Base-by-base conservation (phyloP, 345 rosid species). In the Camelina hispida region DNA sequence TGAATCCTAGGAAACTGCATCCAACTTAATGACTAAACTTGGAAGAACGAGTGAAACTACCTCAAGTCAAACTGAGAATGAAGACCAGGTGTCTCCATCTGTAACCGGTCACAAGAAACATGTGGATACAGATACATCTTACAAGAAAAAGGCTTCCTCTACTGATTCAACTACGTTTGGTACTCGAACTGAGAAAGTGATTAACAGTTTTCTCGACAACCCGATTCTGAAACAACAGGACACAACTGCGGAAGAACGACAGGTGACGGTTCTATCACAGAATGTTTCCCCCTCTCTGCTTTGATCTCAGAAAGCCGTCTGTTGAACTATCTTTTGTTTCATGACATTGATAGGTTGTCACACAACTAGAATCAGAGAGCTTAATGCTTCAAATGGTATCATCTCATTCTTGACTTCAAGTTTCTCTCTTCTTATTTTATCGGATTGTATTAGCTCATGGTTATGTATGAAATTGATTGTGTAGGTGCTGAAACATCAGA, bases 331-430 rank as follows among this genome's bases (percentile, higher is more conserved):
- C 52, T 43, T 67, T 44, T 44, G 7, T 22, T 46, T 37, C 57
- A 30, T 72, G 44, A 2, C 46, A 12, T 59, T 69, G 79, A 63
- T 81, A 91, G 97, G 88, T n/a, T n/a, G n/a, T 54, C 47, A 82
- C 87, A 50, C 87, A 74, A 48, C 68, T 92, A 82, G 83, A 58
- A 64, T 82, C 87, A 25, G 97, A 87, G 81, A 92, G 93, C 79
- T 83, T 78, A 69, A 37, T 92, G 87, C 96, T 95, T 80, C 90
- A 92, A 56, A 86, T 88, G 99, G 97, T 95, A 89, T 83, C 30
- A n/a, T 81, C 61, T 53, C 55, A 5, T 23, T 28, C 42, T 74
- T 34, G 14, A 34, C 52, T 12, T 18, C 25, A 22, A 37, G 3
- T 32, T 23, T 75, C 43, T 69, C 48, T 16, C 30, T 50, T 15